These are phyloP conservation scores for Rubus idaeus DNA, from an alignment of 306 rosid species.

Conservation along the genomic window DNA sequence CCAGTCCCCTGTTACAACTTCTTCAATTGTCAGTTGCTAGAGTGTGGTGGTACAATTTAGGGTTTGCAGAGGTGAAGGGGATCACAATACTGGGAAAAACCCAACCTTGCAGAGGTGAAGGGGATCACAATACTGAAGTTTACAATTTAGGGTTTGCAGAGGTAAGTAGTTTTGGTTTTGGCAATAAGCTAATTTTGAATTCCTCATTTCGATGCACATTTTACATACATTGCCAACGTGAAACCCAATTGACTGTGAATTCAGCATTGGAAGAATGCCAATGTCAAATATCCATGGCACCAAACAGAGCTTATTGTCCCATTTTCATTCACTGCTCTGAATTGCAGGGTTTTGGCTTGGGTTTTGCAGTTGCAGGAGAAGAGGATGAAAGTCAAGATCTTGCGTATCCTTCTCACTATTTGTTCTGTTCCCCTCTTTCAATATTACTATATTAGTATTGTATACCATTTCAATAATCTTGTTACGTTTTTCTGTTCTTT, in stretches of 20 bases:
- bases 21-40: too few species aligned
- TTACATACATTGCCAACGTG: not conserved
- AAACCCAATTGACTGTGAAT: not conserved
- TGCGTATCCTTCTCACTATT: slow-evolving; percentile 50
- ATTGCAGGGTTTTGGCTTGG: slow-evolving; percentile 17
- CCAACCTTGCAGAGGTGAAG: not conserved
- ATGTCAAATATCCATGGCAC: not conserved
- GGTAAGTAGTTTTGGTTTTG: not conserved
- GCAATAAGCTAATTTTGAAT: not conserved
- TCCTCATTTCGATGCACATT: not conserved
- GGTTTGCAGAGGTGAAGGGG: too few species aligned
- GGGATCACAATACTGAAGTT: not conserved
- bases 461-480: not conserved
- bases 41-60: too few species aligned
- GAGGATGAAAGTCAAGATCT: slow-evolving; percentile 60
- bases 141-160: too few species aligned
- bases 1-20: too few species aligned
- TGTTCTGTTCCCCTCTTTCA: not conserved
- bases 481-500: not conserved
- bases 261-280: not conserved
- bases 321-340: not conserved
- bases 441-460: not conserved
- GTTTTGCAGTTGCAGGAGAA: slow-evolving; percentile 15
- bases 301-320: not conserved
- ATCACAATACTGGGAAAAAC: too few species aligned